Conservation (phyloP, 2,329 filamentous ascomycete genomes). For the Monosporascus sp. region DNA sequence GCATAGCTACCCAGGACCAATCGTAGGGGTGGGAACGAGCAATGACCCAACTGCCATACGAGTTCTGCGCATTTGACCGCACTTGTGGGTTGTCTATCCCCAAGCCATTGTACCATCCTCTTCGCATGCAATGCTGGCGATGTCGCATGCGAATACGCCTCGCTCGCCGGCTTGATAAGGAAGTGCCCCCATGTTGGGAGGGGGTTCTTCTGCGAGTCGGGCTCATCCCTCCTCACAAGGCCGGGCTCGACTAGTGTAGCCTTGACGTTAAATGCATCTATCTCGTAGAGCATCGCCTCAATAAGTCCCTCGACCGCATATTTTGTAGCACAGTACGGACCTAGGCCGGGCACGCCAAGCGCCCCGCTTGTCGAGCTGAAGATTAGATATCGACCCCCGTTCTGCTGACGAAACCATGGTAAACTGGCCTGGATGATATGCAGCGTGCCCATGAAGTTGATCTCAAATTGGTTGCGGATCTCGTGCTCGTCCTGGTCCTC, state of each 20-base stretch:
- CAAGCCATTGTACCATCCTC: slow-evolving; percentile 90
- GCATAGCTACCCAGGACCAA: slow-evolving; percentile 89
- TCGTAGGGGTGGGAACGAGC: slow-evolving; percentile 83
- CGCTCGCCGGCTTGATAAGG: slow-evolving; percentile 77
- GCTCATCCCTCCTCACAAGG: slow-evolving; percentile 80
- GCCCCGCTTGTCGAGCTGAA: slow-evolving; percentile 91
- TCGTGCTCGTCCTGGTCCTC: slow-evolving; percentile 97
- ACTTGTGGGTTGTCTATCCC: slow-evolving; percentile 86
- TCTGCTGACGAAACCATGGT: slow-evolving; percentile 77
- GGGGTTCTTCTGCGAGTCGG: slow-evolving; percentile 45
- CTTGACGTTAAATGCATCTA: slow-evolving; percentile 86
- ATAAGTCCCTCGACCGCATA: slow-evolving; percentile 95
- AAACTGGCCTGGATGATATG: slow-evolving; percentile 88
- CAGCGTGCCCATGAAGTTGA: slow-evolving; percentile 92
- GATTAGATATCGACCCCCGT: slow-evolving; percentile 78
- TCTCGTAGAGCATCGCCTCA: slow-evolving; percentile 94
- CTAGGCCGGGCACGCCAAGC: slow-evolving; percentile 86
- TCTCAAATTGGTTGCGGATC: slow-evolving; percentile 92
- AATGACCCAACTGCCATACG: slow-evolving; percentile 92
- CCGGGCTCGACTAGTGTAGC: slow-evolving; percentile 90
- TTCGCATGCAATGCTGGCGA: slow-evolving; percentile 84
- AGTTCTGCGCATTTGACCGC: slow-evolving; percentile 89
- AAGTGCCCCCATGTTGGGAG: slow-evolving; percentile 89
- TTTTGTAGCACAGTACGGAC: slow-evolving; percentile 94
- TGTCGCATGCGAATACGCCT: slow-evolving; percentile 71